phyloP scores from a whole-genome alignment of 805 yeast species.

The Candida caryicola region DNA sequence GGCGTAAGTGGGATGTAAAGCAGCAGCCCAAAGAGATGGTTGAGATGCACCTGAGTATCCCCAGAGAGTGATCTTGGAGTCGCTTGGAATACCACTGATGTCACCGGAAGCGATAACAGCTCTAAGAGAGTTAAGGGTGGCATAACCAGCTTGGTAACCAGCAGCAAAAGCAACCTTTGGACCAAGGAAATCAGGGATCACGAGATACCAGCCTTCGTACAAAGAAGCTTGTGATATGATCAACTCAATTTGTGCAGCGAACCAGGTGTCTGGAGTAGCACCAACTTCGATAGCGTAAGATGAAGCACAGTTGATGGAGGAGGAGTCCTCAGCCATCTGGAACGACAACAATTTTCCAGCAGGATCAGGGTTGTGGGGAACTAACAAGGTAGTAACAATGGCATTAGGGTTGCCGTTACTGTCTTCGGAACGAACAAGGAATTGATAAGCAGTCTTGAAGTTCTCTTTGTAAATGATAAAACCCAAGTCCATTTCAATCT shows the following conservation, averaged over 20 bases:
- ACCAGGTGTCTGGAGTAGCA: slow-evolving; percentile 1
- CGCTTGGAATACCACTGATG: slow-evolving; percentile 13
- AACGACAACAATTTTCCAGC: slow-evolving; percentile 23
- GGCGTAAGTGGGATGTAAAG: slow-evolving; percentile 22
- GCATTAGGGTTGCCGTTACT: slow-evolving; percentile 26
- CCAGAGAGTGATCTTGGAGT: slow-evolving; percentile 18
- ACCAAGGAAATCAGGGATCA: slow-evolving; percentile 22
- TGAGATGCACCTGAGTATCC: slow-evolving; percentile 27
- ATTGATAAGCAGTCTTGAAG: slow-evolving; percentile 12
- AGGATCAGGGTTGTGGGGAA: slow-evolving; percentile 28
- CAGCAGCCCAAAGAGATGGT: slow-evolving; percentile 24
- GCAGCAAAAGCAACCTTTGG: slow-evolving; percentile 18
- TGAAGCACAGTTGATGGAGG: slow-evolving; percentile 25
- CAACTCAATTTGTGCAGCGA: not conserved
- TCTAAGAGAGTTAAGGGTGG: slow-evolving; percentile 18
- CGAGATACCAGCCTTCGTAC: slow-evolving; percentile 19
- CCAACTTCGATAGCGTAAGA: slow-evolving; percentile 21
- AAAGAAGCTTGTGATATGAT: slow-evolving; percentile 6
- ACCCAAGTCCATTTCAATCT: slow-evolving; percentile 9
- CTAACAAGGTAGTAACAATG: slow-evolving; percentile 25
- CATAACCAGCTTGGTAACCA: slow-evolving; percentile 19
- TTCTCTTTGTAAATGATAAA: slow-evolving; percentile 9
- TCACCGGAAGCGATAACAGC: slow-evolving; percentile 14
- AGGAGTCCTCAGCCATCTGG: slow-evolving; percentile 29
- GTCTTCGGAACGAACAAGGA: slow-evolving; percentile 16